These are phyloP conservation scores for Pseudogymnoascus sp. DNA, from an alignment of 2,329 filamentous ascomycete genomes.

Conservation along the genomic window DNA sequence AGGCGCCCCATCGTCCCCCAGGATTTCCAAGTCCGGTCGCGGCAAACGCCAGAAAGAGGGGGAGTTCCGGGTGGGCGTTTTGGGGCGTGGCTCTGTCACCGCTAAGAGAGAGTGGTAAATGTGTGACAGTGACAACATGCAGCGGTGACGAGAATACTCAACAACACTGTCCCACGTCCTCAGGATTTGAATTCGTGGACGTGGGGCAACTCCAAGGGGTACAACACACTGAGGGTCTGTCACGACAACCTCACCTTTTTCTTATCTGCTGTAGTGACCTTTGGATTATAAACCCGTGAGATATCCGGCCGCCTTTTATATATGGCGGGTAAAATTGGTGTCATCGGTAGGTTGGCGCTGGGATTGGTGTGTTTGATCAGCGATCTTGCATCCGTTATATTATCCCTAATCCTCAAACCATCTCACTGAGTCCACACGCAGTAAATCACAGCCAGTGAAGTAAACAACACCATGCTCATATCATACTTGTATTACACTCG, in stretches of 20 bases:
- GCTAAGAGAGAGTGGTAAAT: not conserved
- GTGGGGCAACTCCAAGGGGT: too few species aligned
- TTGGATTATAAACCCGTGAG: too few species aligned
- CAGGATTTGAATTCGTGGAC: too few species aligned
- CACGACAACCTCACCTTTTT: too few species aligned
- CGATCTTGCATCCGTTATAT: too few species aligned
- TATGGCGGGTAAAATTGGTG: too few species aligned
- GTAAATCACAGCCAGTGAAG: not conserved
- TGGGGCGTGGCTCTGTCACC: not conserved
- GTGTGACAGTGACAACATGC: not conserved
- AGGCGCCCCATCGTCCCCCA: too few species aligned
- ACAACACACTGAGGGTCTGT: too few species aligned
- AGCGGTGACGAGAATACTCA: not conserved
- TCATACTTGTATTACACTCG: not conserved
- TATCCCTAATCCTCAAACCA: not conserved
- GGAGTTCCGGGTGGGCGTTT: not conserved
- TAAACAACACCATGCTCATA: not conserved
- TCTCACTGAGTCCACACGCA: not conserved
- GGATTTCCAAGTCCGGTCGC: too few species aligned
- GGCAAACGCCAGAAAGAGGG: not conserved
- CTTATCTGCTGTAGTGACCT: too few species aligned
- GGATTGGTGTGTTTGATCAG: too few species aligned
- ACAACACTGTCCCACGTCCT: not conserved
- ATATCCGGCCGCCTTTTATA: constrained; percentile 21
- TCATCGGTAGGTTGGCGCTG: too few species aligned